phyloP scores from a whole-genome alignment of 169 alveolate species.

The Plasmodium sp. region DNA sequence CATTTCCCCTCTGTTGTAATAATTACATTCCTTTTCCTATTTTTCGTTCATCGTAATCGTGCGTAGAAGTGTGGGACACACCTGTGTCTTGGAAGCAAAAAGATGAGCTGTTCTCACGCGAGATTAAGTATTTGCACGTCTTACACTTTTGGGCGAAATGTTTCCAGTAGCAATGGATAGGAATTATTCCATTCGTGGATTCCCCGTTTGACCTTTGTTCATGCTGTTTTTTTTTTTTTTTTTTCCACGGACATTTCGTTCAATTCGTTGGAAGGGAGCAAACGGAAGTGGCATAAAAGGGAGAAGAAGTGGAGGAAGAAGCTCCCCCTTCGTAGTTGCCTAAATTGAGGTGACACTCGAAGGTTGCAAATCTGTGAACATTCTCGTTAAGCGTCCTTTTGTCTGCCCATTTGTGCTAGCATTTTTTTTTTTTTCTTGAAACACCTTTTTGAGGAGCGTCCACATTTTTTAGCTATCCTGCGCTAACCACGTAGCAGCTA shows the following conservation, averaged over 20 bases:
- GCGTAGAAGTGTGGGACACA: background rate
- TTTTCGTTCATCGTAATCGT: background rate
- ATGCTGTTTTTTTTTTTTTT: background rate
- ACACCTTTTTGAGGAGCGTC: background rate
- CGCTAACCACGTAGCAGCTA: background rate
- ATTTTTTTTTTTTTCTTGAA: background rate
- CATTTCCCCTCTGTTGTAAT: background rate
- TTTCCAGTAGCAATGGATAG: background rate
- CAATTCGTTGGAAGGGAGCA: background rate
- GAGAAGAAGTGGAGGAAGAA: background rate
- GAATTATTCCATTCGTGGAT: background rate
- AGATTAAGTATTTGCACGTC: background rate
- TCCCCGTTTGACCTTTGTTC: background rate
- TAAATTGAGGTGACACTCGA: background rate
- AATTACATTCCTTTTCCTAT: background rate
- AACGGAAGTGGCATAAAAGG: background rate
- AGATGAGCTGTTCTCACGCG: background rate
- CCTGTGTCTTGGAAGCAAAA: background rate
- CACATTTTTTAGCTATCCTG: background rate
- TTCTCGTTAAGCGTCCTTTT: background rate
- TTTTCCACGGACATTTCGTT: background rate
- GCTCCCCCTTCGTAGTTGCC: background rate
- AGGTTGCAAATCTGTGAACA: background rate
- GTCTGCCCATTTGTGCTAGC: background rate
- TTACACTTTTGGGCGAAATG: background rate